Conservation (phyloP, 2,329 filamentous ascomycete genomes). For the Chaetothyriales sp. region DNA sequence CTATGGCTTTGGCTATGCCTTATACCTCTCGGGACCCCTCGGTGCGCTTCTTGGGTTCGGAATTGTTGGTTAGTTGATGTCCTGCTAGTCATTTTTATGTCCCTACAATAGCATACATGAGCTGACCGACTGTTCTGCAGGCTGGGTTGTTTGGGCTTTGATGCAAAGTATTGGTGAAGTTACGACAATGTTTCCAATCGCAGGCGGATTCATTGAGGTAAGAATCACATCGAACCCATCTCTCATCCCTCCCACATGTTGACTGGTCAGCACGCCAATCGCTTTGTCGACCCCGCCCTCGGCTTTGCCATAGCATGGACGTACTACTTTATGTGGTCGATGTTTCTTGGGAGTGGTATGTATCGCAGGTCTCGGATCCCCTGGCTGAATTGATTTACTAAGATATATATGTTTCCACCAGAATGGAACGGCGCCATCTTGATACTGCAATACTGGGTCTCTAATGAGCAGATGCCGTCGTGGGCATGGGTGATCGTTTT, state of each 20-base stretch:
- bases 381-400: conserved; percentile 53
- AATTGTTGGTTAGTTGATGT: conserved; percentile 28
- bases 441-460: conserved; percentile 32
- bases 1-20: conserved; percentile 22
- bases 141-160: neutral
- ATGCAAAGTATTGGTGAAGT: conserved; percentile 5
- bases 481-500: conserved; percentile 35
- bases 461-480: conserved; percentile 25
- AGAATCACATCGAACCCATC: neutral
- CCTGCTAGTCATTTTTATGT: conserved; percentile 13
- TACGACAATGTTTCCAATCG: conserved; percentile 3
- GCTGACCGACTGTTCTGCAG: neutral
- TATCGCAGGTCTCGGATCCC: conserved; percentile 51
- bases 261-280: conserved; percentile 19
- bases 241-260: conserved; percentile 2
- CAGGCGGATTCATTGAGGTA: conserved; percentile 3
- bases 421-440: conserved; percentile 34
- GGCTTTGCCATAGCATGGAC: conserved; percentile 34
- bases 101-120: neutral
- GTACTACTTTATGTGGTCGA: conserved; percentile 21
- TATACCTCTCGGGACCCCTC: conserved; percentile 23
- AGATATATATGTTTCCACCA: conserved; percentile 33
- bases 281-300: conserved; percentile 32
- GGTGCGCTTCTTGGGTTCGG: conserved; percentile 39
- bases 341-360: conserved; percentile 24